A percentile compares a stretch with the other conserved stretches of the same genome.
Evolutionary conservation across 163 green algal genomes (phyloP).

Genomic region (Chlamydomonas reinhardtii): DNA sequence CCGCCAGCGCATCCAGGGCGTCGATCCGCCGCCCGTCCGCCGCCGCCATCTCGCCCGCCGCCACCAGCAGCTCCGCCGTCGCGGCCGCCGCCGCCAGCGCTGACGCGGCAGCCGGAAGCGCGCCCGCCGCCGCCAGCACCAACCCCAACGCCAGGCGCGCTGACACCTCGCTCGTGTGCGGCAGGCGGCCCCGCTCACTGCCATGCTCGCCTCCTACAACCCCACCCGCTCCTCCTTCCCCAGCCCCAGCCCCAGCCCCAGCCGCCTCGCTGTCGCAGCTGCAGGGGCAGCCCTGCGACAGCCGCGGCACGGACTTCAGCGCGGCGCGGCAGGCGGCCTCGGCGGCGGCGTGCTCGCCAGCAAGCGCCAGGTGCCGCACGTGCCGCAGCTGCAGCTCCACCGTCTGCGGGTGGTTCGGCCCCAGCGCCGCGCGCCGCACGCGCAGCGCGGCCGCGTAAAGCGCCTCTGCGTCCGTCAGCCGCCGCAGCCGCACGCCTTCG

Average conservation of each 20-base stretch:
- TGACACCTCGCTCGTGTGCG: conserved; percentile 5
- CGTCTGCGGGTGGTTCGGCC: background rate
- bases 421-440: background rate
- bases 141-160: background rate
- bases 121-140: background rate
- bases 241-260: too few species aligned
- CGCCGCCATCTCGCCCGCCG: conserved; percentile 12
- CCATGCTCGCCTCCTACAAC: background rate
- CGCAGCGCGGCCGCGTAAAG: conserved; percentile 17
- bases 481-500: background rate
- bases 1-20: background rate
- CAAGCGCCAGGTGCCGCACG: background rate
- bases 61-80: conserved; percentile 14
- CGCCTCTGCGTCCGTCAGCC: conserved; percentile 3
- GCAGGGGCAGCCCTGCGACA: too few species aligned
- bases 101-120: background rate
- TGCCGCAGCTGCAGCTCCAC: conserved; percentile 6
- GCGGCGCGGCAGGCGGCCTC: background rate
- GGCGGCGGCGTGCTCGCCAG: background rate
- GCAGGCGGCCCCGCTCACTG: background rate
- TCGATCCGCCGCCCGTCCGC: conserved; percentile 13
- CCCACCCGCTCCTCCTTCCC: background rate
- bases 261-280: too few species aligned
- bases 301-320: background rate
- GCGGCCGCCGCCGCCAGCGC: background rate